phyloP scores from a whole-genome alignment of 2,329 filamentous ascomycete genomes.

The Arachnopeziza araneosa region DNA sequence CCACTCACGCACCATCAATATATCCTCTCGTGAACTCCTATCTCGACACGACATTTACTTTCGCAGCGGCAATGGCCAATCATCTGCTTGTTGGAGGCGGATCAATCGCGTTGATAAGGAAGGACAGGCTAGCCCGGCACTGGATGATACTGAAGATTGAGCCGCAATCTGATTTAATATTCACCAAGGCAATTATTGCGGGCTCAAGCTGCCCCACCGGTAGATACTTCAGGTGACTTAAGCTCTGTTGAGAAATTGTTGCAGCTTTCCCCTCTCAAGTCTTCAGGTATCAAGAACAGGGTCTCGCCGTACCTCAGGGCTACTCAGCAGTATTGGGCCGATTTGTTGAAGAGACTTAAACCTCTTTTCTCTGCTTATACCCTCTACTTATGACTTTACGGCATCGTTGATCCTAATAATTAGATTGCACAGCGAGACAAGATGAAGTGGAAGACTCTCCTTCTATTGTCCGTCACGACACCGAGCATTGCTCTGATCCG shows the following conservation, averaged over 20 bases:
- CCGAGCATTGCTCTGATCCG: neutral
- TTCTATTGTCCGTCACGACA: neutral
- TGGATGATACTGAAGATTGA: neutral
- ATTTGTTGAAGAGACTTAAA: neutral
- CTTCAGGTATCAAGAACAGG: neutral
- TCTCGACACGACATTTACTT: too few relatives aligned
- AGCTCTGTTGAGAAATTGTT: too few relatives aligned
- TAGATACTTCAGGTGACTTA: neutral
- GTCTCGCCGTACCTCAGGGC: too few relatives aligned
- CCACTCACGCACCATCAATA: too few relatives aligned
- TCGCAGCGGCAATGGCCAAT: too few relatives aligned
- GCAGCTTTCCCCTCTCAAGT: neutral
- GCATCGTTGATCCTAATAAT: too few relatives aligned
- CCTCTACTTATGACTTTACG: too few relatives aligned
- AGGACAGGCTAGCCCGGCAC: neutral
- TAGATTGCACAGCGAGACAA: neutral
- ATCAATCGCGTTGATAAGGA: too few relatives aligned
- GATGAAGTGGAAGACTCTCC: neutral
- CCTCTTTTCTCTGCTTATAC: neutral
- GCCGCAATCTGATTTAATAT: neutral
- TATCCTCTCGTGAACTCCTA: too few relatives aligned
- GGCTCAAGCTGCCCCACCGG: neutral
- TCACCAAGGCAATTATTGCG: neutral
- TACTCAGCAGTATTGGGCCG: too few relatives aligned
- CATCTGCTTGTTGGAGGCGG: too few relatives aligned